phyloP scores from a whole-genome alignment of 2,329 filamentous ascomycete species.

The Setomelanomma holmii region DNA sequence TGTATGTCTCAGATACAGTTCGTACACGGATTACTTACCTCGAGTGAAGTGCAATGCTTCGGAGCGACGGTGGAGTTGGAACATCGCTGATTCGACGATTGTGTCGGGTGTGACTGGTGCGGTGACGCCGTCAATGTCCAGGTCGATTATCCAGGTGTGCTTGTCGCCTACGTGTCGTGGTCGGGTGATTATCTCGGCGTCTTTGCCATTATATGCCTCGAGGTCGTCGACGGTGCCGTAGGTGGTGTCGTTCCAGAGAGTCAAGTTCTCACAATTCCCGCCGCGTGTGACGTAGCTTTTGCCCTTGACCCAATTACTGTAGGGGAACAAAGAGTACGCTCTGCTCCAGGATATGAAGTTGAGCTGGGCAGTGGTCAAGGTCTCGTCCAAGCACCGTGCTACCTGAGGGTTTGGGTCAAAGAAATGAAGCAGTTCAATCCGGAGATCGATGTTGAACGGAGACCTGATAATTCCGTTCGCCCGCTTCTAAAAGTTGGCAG shows the following conservation, averaged over 20 bases:
- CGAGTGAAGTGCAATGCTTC: too few relatives aligned
- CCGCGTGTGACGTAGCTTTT: background rate
- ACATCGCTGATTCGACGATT: background rate
- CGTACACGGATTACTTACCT: background rate
- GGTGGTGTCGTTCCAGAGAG: background rate
- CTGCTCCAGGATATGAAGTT: background rate
- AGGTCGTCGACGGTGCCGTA: background rate
- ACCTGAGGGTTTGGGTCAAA: too few relatives aligned
- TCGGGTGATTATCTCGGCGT: background rate
- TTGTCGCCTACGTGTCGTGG: background rate
- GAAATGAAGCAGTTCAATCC: too few relatives aligned
- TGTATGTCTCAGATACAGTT: background rate
- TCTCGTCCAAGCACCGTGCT: too few relatives aligned
- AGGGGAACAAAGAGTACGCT: background rate
- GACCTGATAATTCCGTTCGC: background rate
- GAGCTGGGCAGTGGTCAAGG: background rate
- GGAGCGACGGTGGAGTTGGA: background rate
- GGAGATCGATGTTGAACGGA: background rate
- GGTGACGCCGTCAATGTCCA: background rate
- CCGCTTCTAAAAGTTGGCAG: background rate
- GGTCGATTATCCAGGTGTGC: background rate
- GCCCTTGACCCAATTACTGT: background rate
- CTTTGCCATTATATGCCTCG: background rate
- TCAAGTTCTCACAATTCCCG: background rate
- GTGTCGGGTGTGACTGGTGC: background rate